These are phyloP conservation scores for Mycosphaerelloides madeirae DNA, from an alignment of 2,329 filamentous ascomycete species.

Conservation along the genomic window DNA sequence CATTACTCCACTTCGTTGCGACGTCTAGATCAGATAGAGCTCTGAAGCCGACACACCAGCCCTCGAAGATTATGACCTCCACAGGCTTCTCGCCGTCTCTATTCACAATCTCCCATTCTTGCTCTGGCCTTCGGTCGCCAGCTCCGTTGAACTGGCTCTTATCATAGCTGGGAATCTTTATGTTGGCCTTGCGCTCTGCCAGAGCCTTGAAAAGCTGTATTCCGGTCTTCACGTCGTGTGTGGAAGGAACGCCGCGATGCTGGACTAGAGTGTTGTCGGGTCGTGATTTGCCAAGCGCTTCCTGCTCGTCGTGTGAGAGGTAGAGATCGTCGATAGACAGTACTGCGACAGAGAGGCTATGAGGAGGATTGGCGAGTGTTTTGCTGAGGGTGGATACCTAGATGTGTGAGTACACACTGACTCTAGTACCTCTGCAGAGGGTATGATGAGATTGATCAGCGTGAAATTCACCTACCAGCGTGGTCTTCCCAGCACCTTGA, in stretches of 20 bases:
- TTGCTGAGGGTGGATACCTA: constrained; percentile 59
- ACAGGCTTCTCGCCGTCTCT: constrained; percentile 43
- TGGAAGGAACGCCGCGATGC: constrained; percentile 76
- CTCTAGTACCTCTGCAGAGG: not conserved
- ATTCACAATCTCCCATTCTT: constrained; percentile 58
- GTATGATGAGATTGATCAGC: not conserved
- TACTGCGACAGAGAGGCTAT: constrained; percentile 62
- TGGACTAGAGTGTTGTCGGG: constrained; percentile 71
- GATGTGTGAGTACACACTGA: not conserved
- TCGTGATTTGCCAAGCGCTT: constrained; percentile 59
- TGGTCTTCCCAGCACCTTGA: constrained; percentile 90
- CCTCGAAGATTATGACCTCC: constrained; percentile 74
- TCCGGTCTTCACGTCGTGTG: constrained; percentile 70
- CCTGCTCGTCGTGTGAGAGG: constrained; percentile 65
- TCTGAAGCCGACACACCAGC: constrained; percentile 86
- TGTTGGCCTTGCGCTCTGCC: constrained; percentile 46
- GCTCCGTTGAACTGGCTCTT: constrained; percentile 72
- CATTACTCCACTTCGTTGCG: constrained; percentile 51
- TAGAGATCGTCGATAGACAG: constrained; percentile 90
- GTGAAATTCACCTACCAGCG: constrained; percentile 54
- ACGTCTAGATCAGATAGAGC: constrained; percentile 54
- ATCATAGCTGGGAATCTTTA: constrained; percentile 70
- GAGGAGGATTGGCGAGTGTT: constrained; percentile 53
- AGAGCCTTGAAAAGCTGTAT: constrained; percentile 59
- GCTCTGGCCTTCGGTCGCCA: constrained; percentile 65